Evolutionary conservation across 2,329 filamentous ascomycete genomes (phyloP).

Genomic region (Colletotrichum cereale): DNA sequence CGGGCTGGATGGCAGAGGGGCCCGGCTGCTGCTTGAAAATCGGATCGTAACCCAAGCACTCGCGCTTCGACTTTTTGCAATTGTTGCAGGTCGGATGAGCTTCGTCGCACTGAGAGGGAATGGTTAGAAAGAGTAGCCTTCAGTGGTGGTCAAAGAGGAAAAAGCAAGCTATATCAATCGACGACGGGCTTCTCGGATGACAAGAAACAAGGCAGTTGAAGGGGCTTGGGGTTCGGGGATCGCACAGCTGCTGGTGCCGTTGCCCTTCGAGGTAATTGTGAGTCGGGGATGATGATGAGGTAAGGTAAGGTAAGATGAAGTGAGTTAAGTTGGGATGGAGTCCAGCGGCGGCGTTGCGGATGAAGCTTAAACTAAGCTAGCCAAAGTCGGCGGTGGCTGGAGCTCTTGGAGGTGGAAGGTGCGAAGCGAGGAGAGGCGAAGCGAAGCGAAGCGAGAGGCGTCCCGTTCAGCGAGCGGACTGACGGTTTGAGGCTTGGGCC

Average conservation of each 20-base stretch:
- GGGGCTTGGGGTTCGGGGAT: neutral
- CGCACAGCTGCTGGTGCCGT: neutral
- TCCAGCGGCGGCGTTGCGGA: neutral
- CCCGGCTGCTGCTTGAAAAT: constrained; percentile 84
- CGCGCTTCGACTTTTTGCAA: constrained; percentile 89
- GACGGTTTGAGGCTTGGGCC: neutral
- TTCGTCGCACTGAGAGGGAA: constrained; percentile 85
- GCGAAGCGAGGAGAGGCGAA: neutral
- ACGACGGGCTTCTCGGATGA: neutral
- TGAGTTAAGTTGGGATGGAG: neutral
- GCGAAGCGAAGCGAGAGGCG: constrained; percentile 11
- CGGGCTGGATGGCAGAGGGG: constrained; percentile 79
- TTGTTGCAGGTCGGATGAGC: constrained; percentile 92
- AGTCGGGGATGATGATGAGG: constrained; percentile 19
- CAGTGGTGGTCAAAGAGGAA: neutral
- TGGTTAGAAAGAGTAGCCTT: constrained; percentile 13
- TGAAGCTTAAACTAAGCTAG: constrained; percentile 16
- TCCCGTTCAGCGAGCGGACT: neutral
- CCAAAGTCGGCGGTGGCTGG: constrained; percentile 9
- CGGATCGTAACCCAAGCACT: constrained; percentile 88
- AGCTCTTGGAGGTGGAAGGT: constrained; percentile 2
- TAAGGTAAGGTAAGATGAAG: neutral
- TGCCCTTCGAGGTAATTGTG: neutral
- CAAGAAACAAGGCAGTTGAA: neutral
- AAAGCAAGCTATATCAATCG: neutral